Evolutionary conservation across 176 grass and related monocot species (phyloP), one percentile per base, ranked within the genome.

Genomic region (Urochloa ruziziensis): DNA sequence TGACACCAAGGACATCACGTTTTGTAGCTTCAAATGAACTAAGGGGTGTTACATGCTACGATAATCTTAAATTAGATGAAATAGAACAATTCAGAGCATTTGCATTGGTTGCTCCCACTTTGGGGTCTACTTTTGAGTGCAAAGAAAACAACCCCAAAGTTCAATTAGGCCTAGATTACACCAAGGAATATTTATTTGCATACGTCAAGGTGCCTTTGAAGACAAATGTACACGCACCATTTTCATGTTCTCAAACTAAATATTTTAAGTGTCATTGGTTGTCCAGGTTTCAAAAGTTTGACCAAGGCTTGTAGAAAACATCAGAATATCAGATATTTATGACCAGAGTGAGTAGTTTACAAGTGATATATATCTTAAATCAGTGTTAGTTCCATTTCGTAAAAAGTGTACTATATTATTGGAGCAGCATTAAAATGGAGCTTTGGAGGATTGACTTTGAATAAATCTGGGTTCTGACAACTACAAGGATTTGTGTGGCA

Each of bases 51-150:
- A 36, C 29, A 46, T 15, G 14, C 4, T 74, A 70, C 2, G 1
- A 62, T 13, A 57, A 21, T 10, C 53, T 56, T 66, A 74, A 79
- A 59, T 66, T 71, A 73, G 27, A 79, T 47, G 57, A 62, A 64
- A 70, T 71, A 30, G n/a, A 58, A 80, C 1, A 19, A 74, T 47
- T 48, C 42, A 36, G 30, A 14, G 10, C 10, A 35, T 23, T 49
- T 36, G 16, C 29, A 74, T n/a, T 53, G 5, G 16, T 13, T 73
- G 17, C 21, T 12, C 19, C 3, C 12, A 37, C 33, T 57, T 57
- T 57, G 49, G n/a, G 21, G 67, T 12, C 37, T 37, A 79, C 44
- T 57, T 43, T 30, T 54, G 34, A 54, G 42, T 43, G 25, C 6
- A 66, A 79, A 80, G 6, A 68, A n/a, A 53, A 74, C 44, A 33